Conservation (phyloP, 2,329 filamentous ascomycete genomes). For the Fusarium foetens region DNA sequence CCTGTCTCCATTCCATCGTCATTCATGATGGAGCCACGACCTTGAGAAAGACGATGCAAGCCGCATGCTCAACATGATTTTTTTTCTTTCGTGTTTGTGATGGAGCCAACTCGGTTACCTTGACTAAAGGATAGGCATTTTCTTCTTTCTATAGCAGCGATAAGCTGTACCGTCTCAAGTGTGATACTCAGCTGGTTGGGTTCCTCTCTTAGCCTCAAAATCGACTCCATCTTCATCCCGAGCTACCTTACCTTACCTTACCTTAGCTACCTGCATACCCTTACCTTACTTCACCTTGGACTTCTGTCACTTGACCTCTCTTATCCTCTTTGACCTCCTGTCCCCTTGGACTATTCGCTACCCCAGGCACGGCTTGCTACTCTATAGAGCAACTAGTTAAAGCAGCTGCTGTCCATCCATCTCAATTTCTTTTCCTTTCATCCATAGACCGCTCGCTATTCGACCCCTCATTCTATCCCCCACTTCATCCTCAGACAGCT, state of each 20-base stretch:
- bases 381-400: constrained; percentile 12
- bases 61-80: constrained; percentile 31
- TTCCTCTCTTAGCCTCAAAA: neutral
- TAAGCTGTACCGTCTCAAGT: neutral
- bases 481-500: constrained; percentile 27
- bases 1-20: constrained; percentile 39
- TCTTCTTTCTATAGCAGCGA: constrained; percentile 1
- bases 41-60: constrained; percentile 43
- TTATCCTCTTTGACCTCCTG: constrained; percentile 13
- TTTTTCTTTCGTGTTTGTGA: constrained; percentile 13
- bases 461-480: constrained; percentile 37
- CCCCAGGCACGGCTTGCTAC: constrained; percentile 5
- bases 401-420: constrained; percentile 18
- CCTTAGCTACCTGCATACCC: constrained; percentile 4
- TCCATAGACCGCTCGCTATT: constrained; percentile 11
- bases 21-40: constrained; percentile 44
- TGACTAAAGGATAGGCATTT: neutral
- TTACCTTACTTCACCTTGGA: constrained; percentile 26
- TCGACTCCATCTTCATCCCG: constrained; percentile 7
- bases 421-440: constrained; percentile 16
- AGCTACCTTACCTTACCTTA: constrained; percentile 8
- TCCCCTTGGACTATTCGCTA: constrained; percentile 1
- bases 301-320: constrained; percentile 20
- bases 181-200: constrained; percentile 14
- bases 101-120: constrained; percentile 9